These are phyloP conservation scores for Entomortierella chlamydospora DNA, from an alignment of 192 early-diverging fungal species.

Conservation along the genomic window DNA sequence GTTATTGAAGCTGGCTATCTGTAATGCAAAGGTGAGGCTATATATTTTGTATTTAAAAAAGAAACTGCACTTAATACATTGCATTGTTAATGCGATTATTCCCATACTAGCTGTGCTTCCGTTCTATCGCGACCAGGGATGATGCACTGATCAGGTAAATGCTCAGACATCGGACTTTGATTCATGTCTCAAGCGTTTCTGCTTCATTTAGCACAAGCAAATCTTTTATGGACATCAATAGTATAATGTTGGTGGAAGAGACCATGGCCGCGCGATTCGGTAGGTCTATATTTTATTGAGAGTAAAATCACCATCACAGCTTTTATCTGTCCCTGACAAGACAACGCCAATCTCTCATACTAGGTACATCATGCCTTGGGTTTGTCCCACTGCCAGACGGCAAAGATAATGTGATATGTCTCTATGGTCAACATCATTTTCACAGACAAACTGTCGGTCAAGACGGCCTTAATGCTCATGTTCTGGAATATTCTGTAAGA, in stretches of 20 bases:
- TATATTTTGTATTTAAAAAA: not conserved
- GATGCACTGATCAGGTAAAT: constrained; percentile 48
- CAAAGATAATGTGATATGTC: constrained; percentile 32
- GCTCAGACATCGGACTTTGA: too few species aligned
- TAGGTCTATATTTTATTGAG: too few species aligned
- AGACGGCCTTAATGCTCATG: not conserved
- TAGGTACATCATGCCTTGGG: constrained; percentile 34
- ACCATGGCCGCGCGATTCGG: constrained; percentile 44
- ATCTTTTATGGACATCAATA: not conserved
- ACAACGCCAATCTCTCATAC: not conserved
- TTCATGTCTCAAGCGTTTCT: too few species aligned
- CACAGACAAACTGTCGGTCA: not conserved
- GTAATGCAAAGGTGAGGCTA: constrained; percentile 36
- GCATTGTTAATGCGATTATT: not conserved
- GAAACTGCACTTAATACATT: not conserved
- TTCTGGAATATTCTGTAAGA: not conserved
- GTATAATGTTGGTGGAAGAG: constrained; percentile 50
- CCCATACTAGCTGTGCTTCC: constrained; percentile 24
- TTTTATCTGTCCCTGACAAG: too few species aligned
- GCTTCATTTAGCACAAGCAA: not conserved
- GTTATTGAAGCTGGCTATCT: constrained; percentile 20
- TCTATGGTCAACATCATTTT: constrained; percentile 1
- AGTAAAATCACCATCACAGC: too few species aligned
- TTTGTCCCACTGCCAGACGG: constrained; percentile 39
- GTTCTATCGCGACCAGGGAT: constrained; percentile 1